A percentile compares a stretch with the other conserved stretches of the same genome.
Conservation (phyloP, 441 rosid species). For the Populus trichocarpa region DNA sequence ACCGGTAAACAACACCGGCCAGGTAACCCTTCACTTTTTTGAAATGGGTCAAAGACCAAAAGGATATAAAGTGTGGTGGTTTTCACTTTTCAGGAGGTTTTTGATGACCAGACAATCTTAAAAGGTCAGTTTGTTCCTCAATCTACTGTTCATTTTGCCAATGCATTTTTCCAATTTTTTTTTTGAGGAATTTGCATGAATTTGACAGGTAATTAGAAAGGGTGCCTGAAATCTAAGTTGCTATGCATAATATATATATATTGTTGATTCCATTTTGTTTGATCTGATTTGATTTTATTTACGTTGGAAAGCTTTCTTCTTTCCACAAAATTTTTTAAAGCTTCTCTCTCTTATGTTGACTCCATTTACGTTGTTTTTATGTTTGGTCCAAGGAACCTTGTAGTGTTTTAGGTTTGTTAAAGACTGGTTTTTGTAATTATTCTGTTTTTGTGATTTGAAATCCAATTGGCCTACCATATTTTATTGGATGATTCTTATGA, state of each 20-base stretch:
- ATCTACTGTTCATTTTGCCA: background rate
- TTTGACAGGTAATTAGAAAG: background rate
- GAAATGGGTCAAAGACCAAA: background rate
- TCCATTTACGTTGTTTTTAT: background rate
- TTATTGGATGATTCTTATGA: no score
- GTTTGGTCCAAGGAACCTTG: background rate
- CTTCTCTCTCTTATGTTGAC: no score
- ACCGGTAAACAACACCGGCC: conserved; percentile 31
- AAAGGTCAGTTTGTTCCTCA: background rate
- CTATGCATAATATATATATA: no score
- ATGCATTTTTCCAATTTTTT: background rate
- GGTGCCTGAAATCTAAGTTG: background rate
- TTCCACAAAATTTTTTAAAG: no score
- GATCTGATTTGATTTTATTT: background rate
- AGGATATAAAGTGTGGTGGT: conserved; percentile 24
- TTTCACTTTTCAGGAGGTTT: conserved; percentile 41
- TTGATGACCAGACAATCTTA: conserved; percentile 29
- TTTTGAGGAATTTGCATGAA: no score
- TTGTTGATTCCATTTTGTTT: background rate
- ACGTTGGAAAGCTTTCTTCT: no score
- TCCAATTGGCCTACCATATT: background rate
- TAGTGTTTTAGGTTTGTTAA: background rate
- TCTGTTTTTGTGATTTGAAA: background rate
- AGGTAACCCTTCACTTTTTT: background rate
- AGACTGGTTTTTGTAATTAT: background rate